phyloP scores from a whole-genome alignment of 192 early-diverging fungal species.

The Linnemannia exigua region DNA sequence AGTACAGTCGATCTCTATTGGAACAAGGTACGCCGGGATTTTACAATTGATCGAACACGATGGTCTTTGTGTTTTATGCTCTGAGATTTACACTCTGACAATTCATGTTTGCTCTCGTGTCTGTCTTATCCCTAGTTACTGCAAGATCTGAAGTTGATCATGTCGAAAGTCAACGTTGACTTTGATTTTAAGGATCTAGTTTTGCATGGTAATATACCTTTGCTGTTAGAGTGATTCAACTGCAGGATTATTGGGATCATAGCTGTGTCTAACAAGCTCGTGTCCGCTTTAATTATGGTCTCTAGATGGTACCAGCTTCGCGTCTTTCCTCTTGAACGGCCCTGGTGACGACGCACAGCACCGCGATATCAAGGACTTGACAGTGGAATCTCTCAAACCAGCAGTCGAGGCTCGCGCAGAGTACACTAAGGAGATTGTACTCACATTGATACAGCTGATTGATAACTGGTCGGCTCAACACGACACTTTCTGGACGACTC shows the following conservation, averaged over 20 bases:
- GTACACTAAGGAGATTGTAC: slow-evolving; percentile 46
- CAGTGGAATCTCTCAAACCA: slow-evolving; percentile 20
- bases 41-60: background rate
- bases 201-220: slow-evolving; percentile 27
- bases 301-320: slow-evolving; percentile 32
- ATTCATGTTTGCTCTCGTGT: background rate
- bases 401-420: slow-evolving; percentile 26
- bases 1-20: slow-evolving; percentile 65
- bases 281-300: background rate
- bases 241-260: background rate
- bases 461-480: slow-evolving; percentile 38
- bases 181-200: slow-evolving; percentile 35
- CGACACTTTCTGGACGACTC: slow-evolving; percentile 33
- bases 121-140: slow-evolving; percentile 19
- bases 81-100: background rate
- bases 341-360: slow-evolving; percentile 9
- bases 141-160: slow-evolving; percentile 40
- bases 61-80: background rate
- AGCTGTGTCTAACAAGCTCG: background rate
- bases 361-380: slow-evolving; percentile 20
- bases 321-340: slow-evolving; percentile 34
- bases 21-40: slow-evolving; percentile 58
- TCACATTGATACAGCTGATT: slow-evolving; percentile 34
- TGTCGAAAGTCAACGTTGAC: slow-evolving; percentile 40
- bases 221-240: background rate